Evolutionary conservation across 805 yeast species (phyloP), one percentile per base, ranked within the genome.

Genomic region (Kodamaea neixiangensis): DNA sequence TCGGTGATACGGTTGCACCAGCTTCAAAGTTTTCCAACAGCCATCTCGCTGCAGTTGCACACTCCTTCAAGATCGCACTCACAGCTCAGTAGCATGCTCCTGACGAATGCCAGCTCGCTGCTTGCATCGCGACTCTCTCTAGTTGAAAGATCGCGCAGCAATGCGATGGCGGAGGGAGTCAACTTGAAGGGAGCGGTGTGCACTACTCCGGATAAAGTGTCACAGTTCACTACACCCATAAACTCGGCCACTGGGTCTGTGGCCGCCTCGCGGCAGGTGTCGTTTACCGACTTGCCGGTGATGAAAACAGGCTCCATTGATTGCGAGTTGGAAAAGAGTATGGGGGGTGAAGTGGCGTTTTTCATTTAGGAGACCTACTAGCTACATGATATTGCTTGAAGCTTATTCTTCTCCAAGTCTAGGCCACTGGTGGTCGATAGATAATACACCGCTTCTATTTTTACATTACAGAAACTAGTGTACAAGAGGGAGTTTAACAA

Each of bases 131-230:
- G 51, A 18, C 46, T 57, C 9, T 53, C 59, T 1, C 52, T 53
- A 7, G 15, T 57, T 2, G 58, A 57, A 40, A 54, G 49, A 37
- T 53, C 59, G 7, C 47, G 61, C 19, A 50, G 41, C 25, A 44
- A 41, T 14, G 53, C 56, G 6, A 34, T 55, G 38, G 34, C 21
- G 11, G 58, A 50, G 14, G 63, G 59, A 1, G 49, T 47, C 4
- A 55, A 57, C 2, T 48, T 61, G n/a, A 54, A 54, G 31, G 71
- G 71, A 1, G 68, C 67, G 0, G 47, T 55, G 6, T 68, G 73
- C 53, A 50, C 48, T 11, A 48, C 67, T 1, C 73, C 73, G 1
- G 64, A 62, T 20, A 40, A 57, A 19, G 65, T 65, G 2, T 65
- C 71, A 5, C 54, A 42, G 6, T 63, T 68, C 47, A 59, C 53